phyloP scores from a whole-genome alignment of 208 protist species.

The Endotrypanum monterogeii region DNA sequence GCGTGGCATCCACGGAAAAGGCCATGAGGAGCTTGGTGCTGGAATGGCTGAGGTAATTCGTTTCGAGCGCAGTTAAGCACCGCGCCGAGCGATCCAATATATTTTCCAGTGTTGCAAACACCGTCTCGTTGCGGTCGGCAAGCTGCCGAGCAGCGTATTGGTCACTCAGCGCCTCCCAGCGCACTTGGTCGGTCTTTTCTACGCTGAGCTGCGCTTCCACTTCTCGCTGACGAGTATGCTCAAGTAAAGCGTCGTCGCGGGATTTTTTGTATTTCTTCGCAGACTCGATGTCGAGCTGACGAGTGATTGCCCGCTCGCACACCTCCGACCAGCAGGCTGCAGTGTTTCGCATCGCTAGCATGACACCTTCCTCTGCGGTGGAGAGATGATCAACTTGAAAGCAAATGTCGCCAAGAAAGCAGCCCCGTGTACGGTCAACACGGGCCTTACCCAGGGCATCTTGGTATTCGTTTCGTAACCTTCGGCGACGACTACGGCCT shows the following conservation, averaged over 20 bases:
- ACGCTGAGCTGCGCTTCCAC: conserved; percentile 43
- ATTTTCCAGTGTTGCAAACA: conserved; percentile 33
- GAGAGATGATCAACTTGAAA: conserved; percentile 32
- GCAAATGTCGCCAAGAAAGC: conserved; percentile 32
- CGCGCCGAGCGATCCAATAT: conserved; percentile 31
- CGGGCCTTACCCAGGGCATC: conserved; percentile 21
- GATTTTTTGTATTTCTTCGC: conserved; percentile 37
- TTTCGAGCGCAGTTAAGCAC: conserved; percentile 46
- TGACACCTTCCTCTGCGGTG: conserved; percentile 54
- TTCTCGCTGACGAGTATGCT: conserved; percentile 48
- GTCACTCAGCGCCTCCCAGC: conserved; percentile 47
- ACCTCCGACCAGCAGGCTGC: conserved; percentile 74
- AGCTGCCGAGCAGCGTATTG: conserved; percentile 24
- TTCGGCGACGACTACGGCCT: conserved; percentile 34
- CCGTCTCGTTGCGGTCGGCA: conserved; percentile 21
- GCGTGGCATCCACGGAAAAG: conserved; percentile 32
- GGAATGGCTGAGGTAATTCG: conserved; percentile 33
- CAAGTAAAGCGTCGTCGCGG: conserved; percentile 54
- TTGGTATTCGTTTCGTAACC: conserved; percentile 59
- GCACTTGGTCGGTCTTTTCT: conserved; percentile 53
- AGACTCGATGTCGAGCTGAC: conserved; percentile 51
- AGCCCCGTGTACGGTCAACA: conserved; percentile 11
- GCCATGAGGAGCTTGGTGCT: conserved; percentile 35
- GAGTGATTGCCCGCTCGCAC: conserved; percentile 67
- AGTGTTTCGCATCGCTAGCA: conserved; percentile 49